Base-by-base conservation (phyloP, 192 early-diverging fungal genomes). In the Funneliformis geosporum region DNA sequence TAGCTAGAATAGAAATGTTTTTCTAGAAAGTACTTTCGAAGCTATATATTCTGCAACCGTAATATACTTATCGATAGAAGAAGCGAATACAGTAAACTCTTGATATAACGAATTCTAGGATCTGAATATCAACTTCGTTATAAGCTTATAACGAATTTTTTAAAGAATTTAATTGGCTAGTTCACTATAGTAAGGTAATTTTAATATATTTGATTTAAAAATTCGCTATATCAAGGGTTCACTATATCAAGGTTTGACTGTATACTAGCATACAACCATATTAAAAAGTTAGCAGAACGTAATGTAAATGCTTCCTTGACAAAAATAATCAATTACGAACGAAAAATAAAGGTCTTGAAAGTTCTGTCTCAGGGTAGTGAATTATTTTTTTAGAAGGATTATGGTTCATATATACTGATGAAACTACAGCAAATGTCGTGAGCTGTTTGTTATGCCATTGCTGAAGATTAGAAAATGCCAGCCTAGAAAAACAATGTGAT, bases 241-340 rank as follows among this genome's bases (percentile, higher is more conserved):
- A n/a, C n/a, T n/a, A n/a, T n/a, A n/a, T n/a, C n/a, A n/a, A n/a
- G n/a, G n/a, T n/a, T n/a, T n/a, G n/a, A n/a, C n/a, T n/a, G n/a
- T n/a, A n/a, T 76, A 42, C 16, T 21, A 65, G 9, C 21, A 21
- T 64, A 25, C 27, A 4, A 25, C 23, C 28, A 23, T 8, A 25
- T 76, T 76, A 76, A 42, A 76, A 40, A 76, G 21, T 64, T 76
- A 65, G 38, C 75, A 25, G 62, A 66, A 14, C 62, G 62, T 77
- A 62, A 61, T 33, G 62, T 77, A 27, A 27, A 66, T 44, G 42
- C 21, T 21, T 33, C 62, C 65, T 77, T 65, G 23, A 8, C 28
- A 77, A 77, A 66, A 66, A 46, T 77, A 77, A 43, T 12, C 46
- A 50, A 77, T 77, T 66, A 6, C 8, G 40, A 77, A 23, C 62